Base-by-base conservation (phyloP, 2,329 filamentous ascomycete genomes). In the Aspergillus sergii region DNA sequence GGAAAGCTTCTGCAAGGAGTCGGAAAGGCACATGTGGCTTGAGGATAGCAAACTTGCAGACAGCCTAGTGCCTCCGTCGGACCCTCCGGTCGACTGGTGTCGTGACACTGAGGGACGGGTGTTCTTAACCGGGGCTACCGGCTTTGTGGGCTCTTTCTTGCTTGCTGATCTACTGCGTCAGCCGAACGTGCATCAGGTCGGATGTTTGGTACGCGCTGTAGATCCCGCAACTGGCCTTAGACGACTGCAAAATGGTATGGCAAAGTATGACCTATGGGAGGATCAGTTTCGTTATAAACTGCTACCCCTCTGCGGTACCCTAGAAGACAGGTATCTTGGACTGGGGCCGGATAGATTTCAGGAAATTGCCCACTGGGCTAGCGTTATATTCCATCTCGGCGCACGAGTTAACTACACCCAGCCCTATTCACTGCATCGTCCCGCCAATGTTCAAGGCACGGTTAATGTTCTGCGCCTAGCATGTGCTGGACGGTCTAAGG, bases 121-220 rank as follows among this genome's bases (percentile, higher is more conserved):
- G 1, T 90, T 96, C 73, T 78, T 96, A 6, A 96, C 92, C 1
- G 92, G 93, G 30, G 91, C 91, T 3, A 96, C 92, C 1, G 92
- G 92, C 1, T 96, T 96, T 80, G 78, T 96, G 16, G 92, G 93
- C 9, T 85, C 90, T 0, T 94, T 91, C 72, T 78, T 96, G 4
- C 79, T 94, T 36, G 84, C 84, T 58, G 90, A 94, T 57, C 77
- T 95, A 1, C 82, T 96, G 0, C 83, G 84, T 30, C 81, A 77
- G 26, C 81, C 77, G 11, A 76, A 81, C 26, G 80, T 86, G 5
- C 30, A 64, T 23, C 87, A 86, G 66, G 82, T 95, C 3, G 88
- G 93, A 59, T 88, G 89, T 0, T 88, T 93, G 59, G 89, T 95
- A 1, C 88, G 92, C 53, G 88, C 87, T 32, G 86, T 87, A 69